A percentile compares a stretch with the other conserved stretches of the same genome.
phyloP scores from a whole-genome alignment of 1,284 basidiomycete genomes.

The Marasmius sp. region DNA sequence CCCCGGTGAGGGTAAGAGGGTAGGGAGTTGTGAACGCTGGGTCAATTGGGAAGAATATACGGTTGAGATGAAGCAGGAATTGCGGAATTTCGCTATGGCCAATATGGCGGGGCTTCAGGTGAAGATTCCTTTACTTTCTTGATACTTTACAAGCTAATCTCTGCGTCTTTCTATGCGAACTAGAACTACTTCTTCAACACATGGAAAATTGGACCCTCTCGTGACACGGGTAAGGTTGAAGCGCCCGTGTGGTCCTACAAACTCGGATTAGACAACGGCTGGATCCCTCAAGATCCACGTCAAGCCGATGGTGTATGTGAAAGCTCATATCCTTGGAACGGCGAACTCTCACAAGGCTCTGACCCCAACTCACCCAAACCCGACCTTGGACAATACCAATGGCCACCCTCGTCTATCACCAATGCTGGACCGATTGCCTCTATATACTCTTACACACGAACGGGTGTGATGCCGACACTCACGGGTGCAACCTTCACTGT shows the following conservation, averaged over 20 bases:
- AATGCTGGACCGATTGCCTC: constrained; percentile 39
- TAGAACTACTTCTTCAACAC: constrained; percentile 97
- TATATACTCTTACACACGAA: not conserved
- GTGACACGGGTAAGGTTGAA: constrained; percentile 62
- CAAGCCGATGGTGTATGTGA: constrained; percentile 68
- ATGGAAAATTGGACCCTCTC: constrained; percentile 84
- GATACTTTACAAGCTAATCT: not conserved
- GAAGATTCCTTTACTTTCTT: constrained; percentile 12
- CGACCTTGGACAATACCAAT: constrained; percentile 44
- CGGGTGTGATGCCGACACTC: constrained; percentile 44
- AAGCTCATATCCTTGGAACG: constrained; percentile 62
- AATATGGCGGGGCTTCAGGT: constrained; percentile 89
- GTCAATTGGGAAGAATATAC: constrained; percentile 71
- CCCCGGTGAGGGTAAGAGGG: not conserved
- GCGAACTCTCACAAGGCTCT: constrained; percentile 66
- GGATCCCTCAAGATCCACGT: constrained; percentile 87
- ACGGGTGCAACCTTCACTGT: constrained; percentile 50
- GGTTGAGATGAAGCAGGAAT: constrained; percentile 54
- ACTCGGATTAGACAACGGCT: constrained; percentile 80
- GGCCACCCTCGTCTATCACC: constrained; percentile 61
- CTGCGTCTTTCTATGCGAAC: not conserved
- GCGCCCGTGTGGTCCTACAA: constrained; percentile 89
- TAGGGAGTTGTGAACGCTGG: constrained; percentile 67
- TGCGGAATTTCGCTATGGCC: constrained; percentile 68
- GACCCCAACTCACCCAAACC: constrained; percentile 44